Base-by-base conservation (phyloP, 352 stramenopile genomes). In the Halophytophthora polymorphica region DNA sequence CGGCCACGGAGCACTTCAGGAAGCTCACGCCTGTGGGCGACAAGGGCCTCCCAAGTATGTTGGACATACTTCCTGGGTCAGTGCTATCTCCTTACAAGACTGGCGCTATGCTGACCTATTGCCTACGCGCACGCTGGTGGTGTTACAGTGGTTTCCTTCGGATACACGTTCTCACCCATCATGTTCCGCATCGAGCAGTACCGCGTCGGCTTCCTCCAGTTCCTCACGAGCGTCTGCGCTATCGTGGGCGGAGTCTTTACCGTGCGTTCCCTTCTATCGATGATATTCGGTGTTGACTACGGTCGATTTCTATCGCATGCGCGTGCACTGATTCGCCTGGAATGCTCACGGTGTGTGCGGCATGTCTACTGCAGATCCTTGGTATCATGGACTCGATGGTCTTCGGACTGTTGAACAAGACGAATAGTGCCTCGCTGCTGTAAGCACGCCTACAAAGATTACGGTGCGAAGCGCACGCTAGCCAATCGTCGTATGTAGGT, bases 141-240 rank as follows among this genome's bases (percentile, higher is more conserved):
- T 56, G 58, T 50, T 44, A 76, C 82, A 69, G 96, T 97, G 60
- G 88, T 99, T 12, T 98, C 97, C 47, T 97, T 99, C 58, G 87
- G 93, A 56, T 99, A 99, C 80, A 90, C 98, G 53, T 96, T 99
- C 43, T 98, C 86, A 34, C 88, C 97, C 5, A 90, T 99, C 61
- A 98, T 88, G 92, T 96, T 88, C 53, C 96, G 51, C 69, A 97
- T 98, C 61, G 92, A 98, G 58, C 88, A 98, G 59, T 93, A 90
- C 59, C 80, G 75, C 66, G 89, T 78, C 81, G 90, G 90, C 28
- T 85, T 95, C 17, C 55, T 91, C 3, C 72, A 91, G 53, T 97
- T 98, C 69, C 72, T 98, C 22, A 98, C 91, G 3, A 95, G 84
- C 58, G 75, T 96, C 45, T 97, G 84, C 55, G 93, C 91, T 3